These are phyloP conservation scores for Geranium rotundifolium DNA, from an alignment of 345 rosid genomes.

Conservation along the genomic window DNA sequence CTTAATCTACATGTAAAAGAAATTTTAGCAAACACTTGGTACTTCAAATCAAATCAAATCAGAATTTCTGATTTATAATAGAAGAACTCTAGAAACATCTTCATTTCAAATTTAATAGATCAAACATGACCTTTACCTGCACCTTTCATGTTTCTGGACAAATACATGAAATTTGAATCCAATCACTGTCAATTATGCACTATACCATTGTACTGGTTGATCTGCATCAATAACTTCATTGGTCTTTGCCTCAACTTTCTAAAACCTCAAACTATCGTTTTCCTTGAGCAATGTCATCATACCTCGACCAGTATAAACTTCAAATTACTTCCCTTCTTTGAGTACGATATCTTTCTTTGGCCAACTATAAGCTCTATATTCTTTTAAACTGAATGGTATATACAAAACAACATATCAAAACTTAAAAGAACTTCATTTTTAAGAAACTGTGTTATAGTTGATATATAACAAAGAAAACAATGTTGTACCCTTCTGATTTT, in stretches of 20 bases:
- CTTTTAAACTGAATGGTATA: constrained; percentile 66
- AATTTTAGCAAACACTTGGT: constrained; percentile 4
- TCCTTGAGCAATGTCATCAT: constrained; percentile 39
- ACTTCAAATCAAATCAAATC: constrained; percentile 2
- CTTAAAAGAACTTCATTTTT: constrained; percentile 27
- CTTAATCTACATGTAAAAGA: background rate
- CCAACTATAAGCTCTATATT: constrained; percentile 56
- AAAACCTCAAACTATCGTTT: constrained; percentile 45
- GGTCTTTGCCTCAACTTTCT: constrained; percentile 58
- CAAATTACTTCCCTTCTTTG: constrained; percentile 61
- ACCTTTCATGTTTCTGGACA: constrained; percentile 41
- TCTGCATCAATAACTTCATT: constrained; percentile 52
- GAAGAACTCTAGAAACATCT: constrained; percentile 14
- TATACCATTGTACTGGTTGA: constrained; percentile 36
- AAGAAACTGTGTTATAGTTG: constrained; percentile 6
- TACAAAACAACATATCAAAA: constrained; percentile 48
- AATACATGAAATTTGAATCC: constrained; percentile 37
- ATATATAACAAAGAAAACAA: constrained; percentile 14
- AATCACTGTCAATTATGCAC: constrained; percentile 40
- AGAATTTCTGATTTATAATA: background rate
- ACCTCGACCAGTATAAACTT: constrained; percentile 51
- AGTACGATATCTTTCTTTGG: constrained; percentile 59
- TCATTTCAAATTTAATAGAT: constrained; percentile 23
- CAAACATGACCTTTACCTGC: constrained; percentile 44
- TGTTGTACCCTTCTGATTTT: constrained; percentile 21